Base-by-base conservation (phyloP, 768 basidiomycete genomes). In the Boletus vinaceobasis region DNA sequence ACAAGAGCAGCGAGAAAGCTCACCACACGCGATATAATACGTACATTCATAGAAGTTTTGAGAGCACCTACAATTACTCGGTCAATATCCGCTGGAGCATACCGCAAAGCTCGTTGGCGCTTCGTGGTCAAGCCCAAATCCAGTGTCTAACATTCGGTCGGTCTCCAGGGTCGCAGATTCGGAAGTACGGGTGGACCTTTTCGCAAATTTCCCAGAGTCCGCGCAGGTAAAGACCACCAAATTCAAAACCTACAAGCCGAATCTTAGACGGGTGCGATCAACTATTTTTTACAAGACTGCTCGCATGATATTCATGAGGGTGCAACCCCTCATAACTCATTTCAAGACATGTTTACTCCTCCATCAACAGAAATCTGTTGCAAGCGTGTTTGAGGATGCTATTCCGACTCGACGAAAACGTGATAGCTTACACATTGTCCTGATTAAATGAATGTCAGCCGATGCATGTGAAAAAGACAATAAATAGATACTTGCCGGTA, bases 401-500 rank as follows among this genome's bases (percentile, higher is more conserved):
- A 33, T 36, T 23, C 29, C 7, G 43, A 23, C 26, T 31, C 33
- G 31, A 7, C 1, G n/a, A 35, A 48, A 19, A 33, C 2, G 4
- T 35, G n/a, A 11, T 19, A 37, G 58, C 65, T 56, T 57, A 66
- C 62, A 13, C 59, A 66, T 66, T 66, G 65, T 43, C 65, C 65
- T 66, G 15, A 26, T 2, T 10, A 38, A 52, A 35, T 5, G 23
- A 43, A 9, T 5, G n/a, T 54, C 35, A 61, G 50, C 32, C 11
- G 29, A 36, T 32, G 11, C 5, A 14, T 8, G 8, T 21, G 38
- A 33, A 32, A 31, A n/a, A n/a, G 9, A 3, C n/a, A 3, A 23
- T 23, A 5, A 29, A 44, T 10, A 3, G 42, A 50, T 39, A 35
- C 64, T 56, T 37, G 59, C 74, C 74, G 8, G 73, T 76, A 13